Conservation (phyloP, 2,329 filamentous ascomycete species). For the Lecanicillium sp. region DNA sequence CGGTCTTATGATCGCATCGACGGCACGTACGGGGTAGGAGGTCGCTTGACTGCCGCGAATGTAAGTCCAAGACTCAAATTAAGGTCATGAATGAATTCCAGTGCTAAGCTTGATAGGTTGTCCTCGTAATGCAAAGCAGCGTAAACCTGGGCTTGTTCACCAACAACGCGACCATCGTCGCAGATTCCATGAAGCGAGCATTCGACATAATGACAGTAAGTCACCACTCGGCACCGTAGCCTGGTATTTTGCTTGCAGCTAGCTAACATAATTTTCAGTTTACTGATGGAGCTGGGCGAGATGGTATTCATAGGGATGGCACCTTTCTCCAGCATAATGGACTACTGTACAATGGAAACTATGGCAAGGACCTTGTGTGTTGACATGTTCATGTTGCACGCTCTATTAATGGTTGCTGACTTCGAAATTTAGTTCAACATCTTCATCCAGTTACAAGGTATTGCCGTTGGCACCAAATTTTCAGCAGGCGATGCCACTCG, state of each 20-base stretch:
- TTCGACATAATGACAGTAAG: conserved; percentile 14
- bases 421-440: conserved; percentile 12
- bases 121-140: conserved; percentile 16
- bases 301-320: conserved; percentile 17
- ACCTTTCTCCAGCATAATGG: conserved; percentile 16
- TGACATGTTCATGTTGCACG: background rate
- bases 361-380: conserved; percentile 15
- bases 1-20: conserved; percentile 14
- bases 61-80: too few species aligned
- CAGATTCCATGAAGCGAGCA: conserved; percentile 11
- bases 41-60: conserved; percentile 14
- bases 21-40: conserved; percentile 12
- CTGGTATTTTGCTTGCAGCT: too few species aligned
- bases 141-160: conserved; percentile 14
- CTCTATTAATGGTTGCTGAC: background rate
- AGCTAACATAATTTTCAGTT: conserved; percentile 13
- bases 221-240: too few species aligned
- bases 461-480: conserved; percentile 15
- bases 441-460: conserved; percentile 15
- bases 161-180: conserved; percentile 13
- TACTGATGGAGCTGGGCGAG: conserved; percentile 9
- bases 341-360: conserved; percentile 17
- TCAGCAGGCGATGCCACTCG: conserved; percentile 11
- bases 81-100: too few species aligned
- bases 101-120: conserved; percentile 7